phyloP scores from a whole-genome alignment of 768 basidiomycete genomes.

The Auriscalpium orientale region DNA sequence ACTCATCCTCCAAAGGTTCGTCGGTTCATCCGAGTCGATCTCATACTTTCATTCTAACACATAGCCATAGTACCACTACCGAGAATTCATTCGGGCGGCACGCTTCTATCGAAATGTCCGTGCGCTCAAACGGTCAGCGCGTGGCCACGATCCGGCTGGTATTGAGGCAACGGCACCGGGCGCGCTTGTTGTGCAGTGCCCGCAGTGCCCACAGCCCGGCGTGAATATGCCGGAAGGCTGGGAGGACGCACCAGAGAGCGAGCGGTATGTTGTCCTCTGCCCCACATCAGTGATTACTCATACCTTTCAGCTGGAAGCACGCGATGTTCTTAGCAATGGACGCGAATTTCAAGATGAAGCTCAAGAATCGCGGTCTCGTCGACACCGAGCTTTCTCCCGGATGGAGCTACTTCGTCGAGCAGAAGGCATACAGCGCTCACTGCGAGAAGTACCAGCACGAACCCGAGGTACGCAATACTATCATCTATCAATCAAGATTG shows the following conservation, averaged over 20 bases:
- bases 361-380: background rate
- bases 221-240: conserved; percentile 1
- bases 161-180: background rate
- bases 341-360: conserved; percentile 13
- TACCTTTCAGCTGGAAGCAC: no score
- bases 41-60: background rate
- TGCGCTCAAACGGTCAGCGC: background rate
- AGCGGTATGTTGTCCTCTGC: no score
- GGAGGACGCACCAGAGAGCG: background rate
- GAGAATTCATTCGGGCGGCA: background rate
- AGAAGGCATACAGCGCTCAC: background rate
- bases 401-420: background rate
- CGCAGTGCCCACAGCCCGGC: conserved; percentile 7
- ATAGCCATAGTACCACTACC: background rate
- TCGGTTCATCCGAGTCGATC: background rate
- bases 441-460: background rate
- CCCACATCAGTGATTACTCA: no score
- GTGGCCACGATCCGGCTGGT: background rate
- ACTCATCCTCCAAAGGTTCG: background rate
- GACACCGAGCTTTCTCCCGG: background rate
- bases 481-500: background rate
- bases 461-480: background rate
- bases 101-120: background rate
- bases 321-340: conserved; percentile 9
- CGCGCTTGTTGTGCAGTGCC: conserved; percentile 3